Base-by-base conservation (phyloP, 331 rosid species). In the Quercus phellos region DNA sequence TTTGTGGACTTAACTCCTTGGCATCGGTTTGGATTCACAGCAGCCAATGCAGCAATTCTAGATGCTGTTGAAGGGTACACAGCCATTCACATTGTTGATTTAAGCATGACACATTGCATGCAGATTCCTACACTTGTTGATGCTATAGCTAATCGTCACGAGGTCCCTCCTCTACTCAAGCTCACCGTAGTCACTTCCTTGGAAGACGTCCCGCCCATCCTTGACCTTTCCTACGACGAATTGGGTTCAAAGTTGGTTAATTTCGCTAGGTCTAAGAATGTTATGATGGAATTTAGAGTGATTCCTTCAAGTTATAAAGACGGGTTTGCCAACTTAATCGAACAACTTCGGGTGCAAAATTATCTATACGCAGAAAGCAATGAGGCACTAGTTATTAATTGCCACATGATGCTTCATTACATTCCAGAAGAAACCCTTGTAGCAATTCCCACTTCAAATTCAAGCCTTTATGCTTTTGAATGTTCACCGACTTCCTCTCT, bases 321-420 rank as follows among this genome's bases (percentile, higher is more conserved):
- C 2, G 99, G 99, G 0, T 94, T 88, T 7, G 82, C 94, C 0
- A 53, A 70, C 70, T 78, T 94, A 51, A 84, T 94, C 43, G 89
- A 92, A 76, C 90, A 94, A 13, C 81, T 94, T 6, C 79, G 92
- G 1, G 77, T 90, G 77, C 96, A 94, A 75, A 84, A 87, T 53
- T 82, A 89, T 42, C 82, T 88, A 35, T 88, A 87, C 24, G 51
- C 72, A 0, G 84, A 87, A 2, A 79, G 73, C 32, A 75, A 79
- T 1, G 99, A 92, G 30, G 98, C 99, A 3, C 55, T 94, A 35
- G 84, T 94, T 13, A 78, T 94, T 1, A 94, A 94, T 75, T 92
- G 98, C 50, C 99, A 94, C 78, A 92, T 94, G 99, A 86, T 87
- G 94, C 98, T 92, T 73, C 99, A 91, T 64, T 87, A 88, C 61